phyloP scores from a whole-genome alignment of 306 rosid species.

The Trifolium repens region DNA sequence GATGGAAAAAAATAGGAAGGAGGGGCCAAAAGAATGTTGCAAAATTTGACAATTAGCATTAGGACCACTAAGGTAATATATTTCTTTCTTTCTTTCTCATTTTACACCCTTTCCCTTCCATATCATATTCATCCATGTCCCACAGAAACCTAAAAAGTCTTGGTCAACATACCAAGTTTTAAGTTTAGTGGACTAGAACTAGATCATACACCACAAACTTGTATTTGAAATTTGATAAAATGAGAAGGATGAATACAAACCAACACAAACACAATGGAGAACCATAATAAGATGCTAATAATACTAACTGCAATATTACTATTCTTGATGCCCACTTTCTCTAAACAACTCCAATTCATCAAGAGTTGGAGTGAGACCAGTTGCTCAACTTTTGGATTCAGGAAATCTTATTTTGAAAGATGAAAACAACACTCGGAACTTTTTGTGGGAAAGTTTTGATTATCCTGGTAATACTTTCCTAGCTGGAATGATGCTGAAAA shows the following conservation, averaged over 20 bases:
- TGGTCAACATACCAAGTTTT: neutral
- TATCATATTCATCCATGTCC: neutral
- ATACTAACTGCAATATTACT: neutral
- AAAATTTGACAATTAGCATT: too few relatives aligned
- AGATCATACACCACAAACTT: neutral
- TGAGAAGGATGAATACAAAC: neutral
- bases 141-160: neutral
- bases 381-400: conserved; percentile 30
- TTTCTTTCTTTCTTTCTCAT: too few relatives aligned
- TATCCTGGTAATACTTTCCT: conserved; percentile 42
- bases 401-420: conserved; percentile 40
- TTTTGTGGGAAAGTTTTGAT: conserved; percentile 52
- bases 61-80: too few relatives aligned
- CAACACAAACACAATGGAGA: neutral
- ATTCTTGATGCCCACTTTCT: neutral
- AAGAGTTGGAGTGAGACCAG: neutral
- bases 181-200: neutral
- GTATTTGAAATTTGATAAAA: neutral
- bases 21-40: too few relatives aligned
- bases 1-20: too few relatives aligned
- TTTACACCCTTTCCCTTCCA: neutral
- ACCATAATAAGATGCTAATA: neutral
- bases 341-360: conserved; percentile 28
- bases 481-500: conserved; percentile 31
- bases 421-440: neutral